These are phyloP conservation scores for Hemerocallis citrina DNA, from an alignment of 106 monocot species.

Conservation along the genomic window DNA sequence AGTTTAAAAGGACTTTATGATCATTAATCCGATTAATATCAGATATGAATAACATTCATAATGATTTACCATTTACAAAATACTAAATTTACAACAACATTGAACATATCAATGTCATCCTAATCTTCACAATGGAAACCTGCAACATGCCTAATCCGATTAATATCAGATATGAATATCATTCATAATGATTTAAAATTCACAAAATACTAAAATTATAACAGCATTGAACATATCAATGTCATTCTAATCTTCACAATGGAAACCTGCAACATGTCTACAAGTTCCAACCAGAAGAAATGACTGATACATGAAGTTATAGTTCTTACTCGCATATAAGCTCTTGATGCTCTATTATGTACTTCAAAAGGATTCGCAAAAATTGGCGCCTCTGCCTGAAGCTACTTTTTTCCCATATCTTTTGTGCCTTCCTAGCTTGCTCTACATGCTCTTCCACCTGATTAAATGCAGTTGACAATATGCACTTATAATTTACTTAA, in stretches of 20 bases:
- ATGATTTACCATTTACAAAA: too few species aligned
- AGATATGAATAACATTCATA: too few species aligned
- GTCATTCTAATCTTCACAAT: not conserved
- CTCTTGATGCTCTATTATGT: constrained; percentile 96
- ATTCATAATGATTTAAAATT: too few species aligned
- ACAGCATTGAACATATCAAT: not conserved
- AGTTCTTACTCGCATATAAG: constrained; percentile 95
- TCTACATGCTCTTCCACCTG: constrained; percentile 94
- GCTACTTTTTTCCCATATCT: constrained; percentile 85
- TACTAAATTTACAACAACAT: too few species aligned
- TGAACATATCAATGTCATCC: not conserved
- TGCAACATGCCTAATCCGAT: not conserved
- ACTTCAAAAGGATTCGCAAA: constrained; percentile 93
- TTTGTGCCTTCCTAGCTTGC: constrained; percentile 94
- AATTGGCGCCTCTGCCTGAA: constrained; percentile 87
- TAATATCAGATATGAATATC: too few species aligned
- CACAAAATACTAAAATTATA: too few species aligned
- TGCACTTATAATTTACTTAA: not conserved
- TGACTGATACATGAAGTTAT: not conserved
- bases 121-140: not conserved
- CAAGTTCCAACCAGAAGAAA: not conserved
- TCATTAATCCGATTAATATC: too few species aligned
- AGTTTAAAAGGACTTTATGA: too few species aligned
- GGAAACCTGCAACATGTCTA: not conserved
- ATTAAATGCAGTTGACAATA: not conserved